A percentile compares a stretch with the other conserved stretches of the same genome.
phyloP scores from a whole-genome alignment of 441 rosid species.

The Erysimum pusillum region DNA sequence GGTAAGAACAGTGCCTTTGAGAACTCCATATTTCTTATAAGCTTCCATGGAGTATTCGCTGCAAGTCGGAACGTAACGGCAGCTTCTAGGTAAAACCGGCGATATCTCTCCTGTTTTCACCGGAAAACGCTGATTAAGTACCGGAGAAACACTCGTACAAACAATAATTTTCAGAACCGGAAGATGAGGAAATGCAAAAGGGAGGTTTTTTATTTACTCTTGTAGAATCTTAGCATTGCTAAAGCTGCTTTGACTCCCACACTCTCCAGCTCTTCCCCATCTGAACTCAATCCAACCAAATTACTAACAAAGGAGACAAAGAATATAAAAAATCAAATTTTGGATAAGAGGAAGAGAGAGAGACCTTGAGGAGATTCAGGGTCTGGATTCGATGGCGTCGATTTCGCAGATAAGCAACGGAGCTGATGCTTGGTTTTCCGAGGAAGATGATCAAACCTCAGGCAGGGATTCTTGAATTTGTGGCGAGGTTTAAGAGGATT shows the following conservation, averaged over 20 bases:
- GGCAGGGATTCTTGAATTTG: background rate
- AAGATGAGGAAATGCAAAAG: conserved; percentile 10
- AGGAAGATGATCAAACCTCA: conserved; percentile 24
- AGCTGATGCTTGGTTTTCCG: conserved; percentile 18
- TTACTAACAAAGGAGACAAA: background rate
- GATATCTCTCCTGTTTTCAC: conserved; percentile 84
- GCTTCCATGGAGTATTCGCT: conserved; percentile 95
- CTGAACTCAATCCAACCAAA: conserved; percentile 46
- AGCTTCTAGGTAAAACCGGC: conserved; percentile 80
- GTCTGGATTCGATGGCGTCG: conserved; percentile 44
- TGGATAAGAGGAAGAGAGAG: conserved; percentile 18
- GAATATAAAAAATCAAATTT: background rate
- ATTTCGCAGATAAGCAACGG: conserved; percentile 32
- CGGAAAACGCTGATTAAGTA: conserved; percentile 22
- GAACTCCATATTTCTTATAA: conserved; percentile 87
- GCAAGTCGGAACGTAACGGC: conserved; percentile 84
- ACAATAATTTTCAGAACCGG: background rate
- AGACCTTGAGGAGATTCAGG: conserved; percentile 49
- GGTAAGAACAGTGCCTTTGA: conserved; percentile 75
- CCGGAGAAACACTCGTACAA: background rate
- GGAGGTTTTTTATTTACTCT: conserved; percentile 45
- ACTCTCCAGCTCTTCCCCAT: conserved; percentile 55
- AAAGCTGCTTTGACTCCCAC: conserved; percentile 84
- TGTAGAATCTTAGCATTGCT: conserved; percentile 80
- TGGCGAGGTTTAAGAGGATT: conserved; percentile 22